phyloP scores from a whole-genome alignment of 441 rosid species.

The Erodium texanum region DNA sequence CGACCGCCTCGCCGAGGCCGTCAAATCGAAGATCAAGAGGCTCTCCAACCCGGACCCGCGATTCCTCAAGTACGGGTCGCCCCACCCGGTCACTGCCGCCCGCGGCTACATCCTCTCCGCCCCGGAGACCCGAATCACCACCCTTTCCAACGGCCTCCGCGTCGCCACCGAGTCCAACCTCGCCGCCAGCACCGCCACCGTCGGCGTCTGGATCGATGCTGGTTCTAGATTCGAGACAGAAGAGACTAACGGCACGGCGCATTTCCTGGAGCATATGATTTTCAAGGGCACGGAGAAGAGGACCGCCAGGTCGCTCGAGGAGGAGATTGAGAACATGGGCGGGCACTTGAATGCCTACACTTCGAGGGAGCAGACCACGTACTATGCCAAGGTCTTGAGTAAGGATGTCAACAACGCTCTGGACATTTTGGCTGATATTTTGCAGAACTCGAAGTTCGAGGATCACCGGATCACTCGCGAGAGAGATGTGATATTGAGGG shows the following conservation, averaged over 20 bases:
- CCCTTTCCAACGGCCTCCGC: slow-evolving; percentile 77
- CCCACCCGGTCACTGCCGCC: slow-evolving; percentile 49
- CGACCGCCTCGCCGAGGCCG: slow-evolving; percentile 63
- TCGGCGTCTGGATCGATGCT: slow-evolving; percentile 98
- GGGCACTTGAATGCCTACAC: slow-evolving; percentile 92
- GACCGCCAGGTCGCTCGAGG: slow-evolving; percentile 49
- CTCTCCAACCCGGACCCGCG: slow-evolving; percentile 74
- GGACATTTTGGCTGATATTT: slow-evolving; percentile 72
- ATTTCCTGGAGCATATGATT: slow-evolving; percentile 88
- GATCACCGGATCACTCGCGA: slow-evolving; percentile 56
- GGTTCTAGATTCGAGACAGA: slow-evolving; percentile 87
- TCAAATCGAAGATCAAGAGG: slow-evolving; percentile 44
- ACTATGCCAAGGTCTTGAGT: slow-evolving; percentile 74
- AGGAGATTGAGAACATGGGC: slow-evolving; percentile 83
- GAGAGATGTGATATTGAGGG: slow-evolving; percentile 83
- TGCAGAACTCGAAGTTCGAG: slow-evolving; percentile 88
- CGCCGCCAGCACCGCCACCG: slow-evolving; percentile 69
- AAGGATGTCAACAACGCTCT: slow-evolving; percentile 59
- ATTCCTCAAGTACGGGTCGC: slow-evolving; percentile 88
- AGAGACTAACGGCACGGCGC: slow-evolving; percentile 75
- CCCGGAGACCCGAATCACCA: slow-evolving; percentile 83
- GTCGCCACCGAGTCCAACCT: slow-evolving; percentile 88
- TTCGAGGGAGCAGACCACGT: slow-evolving; percentile 83
- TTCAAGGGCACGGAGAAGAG: slow-evolving; percentile 77
- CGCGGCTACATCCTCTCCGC: slow-evolving; percentile 74